Base-by-base conservation (phyloP, 345 rosid genomes). In the Bruguiera sexangula region DNA sequence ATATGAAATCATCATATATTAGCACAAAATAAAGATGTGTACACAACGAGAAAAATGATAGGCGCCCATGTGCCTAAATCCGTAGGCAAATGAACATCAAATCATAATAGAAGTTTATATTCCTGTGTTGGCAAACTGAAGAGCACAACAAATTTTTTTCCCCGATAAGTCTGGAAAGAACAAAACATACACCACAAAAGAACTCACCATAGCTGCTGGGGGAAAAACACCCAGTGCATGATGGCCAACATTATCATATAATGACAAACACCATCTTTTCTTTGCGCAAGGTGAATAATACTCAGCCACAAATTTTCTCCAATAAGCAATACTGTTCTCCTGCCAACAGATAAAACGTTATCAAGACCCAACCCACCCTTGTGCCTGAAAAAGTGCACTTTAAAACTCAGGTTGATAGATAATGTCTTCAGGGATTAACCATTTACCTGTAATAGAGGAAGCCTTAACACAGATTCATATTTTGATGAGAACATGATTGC, bases 271-370 rank as follows among this genome's bases (percentile, higher is more conserved):
- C 86, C 84, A 80, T 63, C 75, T 75, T 68, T 80, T 80, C 77
- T 73, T 75, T 6, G 80, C 82, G 13, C 63, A 69, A 46, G 81
- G 81, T 51, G 81, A 78, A 48, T 69, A 82, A 72, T 69, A 76
- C 27, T 82, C 85, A 2, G 78, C 68, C 32, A 82, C 83, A 79
- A 82, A 79, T 62, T 73, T 82, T 66, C 81, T 80, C 86, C 84
- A 83, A 61, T 75, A 83, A 18, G 70, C 77, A 71, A 83, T 78
- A 62, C 64, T 61, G 43, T 78, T 80, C 53, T 83, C 84, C 86
- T 83, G 62, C 63, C 37, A 52, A 36, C n/a, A 16, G 18, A 36
- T 10, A 22, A 13, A 24, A n/a, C 5, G 2, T 3, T 10, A 31
- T 53, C 48, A 32, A 32, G 21, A 54, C 32, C n/a, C 21, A 66